Evolutionary conservation across 139 green algal species (phyloP), one percentile per base, ranked within the genome.

Genomic region (Volvox reticuliferus): DNA sequence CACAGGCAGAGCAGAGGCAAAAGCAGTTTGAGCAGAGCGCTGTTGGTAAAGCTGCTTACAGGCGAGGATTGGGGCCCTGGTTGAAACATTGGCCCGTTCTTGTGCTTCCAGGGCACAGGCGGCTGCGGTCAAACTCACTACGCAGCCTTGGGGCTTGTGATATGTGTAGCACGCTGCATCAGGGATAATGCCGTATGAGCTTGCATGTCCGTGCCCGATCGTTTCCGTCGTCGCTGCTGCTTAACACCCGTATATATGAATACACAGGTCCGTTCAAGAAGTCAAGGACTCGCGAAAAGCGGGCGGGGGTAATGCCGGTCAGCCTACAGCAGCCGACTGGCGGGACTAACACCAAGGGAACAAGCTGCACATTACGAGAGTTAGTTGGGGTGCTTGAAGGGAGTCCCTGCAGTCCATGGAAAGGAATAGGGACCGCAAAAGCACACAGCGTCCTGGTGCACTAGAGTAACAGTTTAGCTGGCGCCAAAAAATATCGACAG

Each of bases 1-100:
- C 5, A 44, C 91, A 94, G 91, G 91, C 91, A 20, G 88, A 63
- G 0, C 22, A 82, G 20, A 69, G 91, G 35, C 91, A 94, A 30
- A 69, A 89, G 22, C 76, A 94, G 24, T 94, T 94, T 88, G 91
- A 92, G 77, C 62, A 77, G 1, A 94, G 91, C 63, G 88, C 91
- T 21, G 91, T 94, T 50, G 91, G 91, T 21, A 76, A 82, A 3
- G 91, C 91, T 12, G 91, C 91, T 5, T 94, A 94, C 83, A 94
- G 44, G 44, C 44, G 9, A 55, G 44, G 5, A 55, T 55, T 55
- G 9, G 44, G 44, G 44, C 5, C 44, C 44, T 5, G 44, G 44
- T 55, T 55, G 44, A 55, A 55, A 55, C 44, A 14, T 55, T 55
- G 44, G 44, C 44, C 44, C 9, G 44, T 55, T 55, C 9, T 9